phyloP scores from a whole-genome alignment of 73 alveolate species.

The Paramecium octaurelia region DNA sequence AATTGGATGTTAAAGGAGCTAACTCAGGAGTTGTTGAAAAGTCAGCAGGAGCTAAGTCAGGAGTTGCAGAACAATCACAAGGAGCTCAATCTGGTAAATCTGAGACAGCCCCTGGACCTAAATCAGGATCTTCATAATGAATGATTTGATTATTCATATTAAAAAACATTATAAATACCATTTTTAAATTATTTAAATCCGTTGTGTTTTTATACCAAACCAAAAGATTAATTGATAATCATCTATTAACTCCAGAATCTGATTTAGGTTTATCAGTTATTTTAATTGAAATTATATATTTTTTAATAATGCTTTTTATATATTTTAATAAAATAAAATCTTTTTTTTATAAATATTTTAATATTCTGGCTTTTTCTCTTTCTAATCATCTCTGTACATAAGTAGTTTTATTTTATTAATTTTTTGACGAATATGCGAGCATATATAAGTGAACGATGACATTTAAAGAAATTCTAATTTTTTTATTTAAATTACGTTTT shows the following conservation, averaged over 20 bases:
- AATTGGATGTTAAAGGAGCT: background rate
- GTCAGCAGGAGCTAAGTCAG: conserved; percentile 26
- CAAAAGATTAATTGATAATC: background rate
- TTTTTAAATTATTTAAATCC: background rate
- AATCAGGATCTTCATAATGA: background rate
- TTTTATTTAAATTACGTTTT: background rate
- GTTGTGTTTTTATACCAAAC: background rate
- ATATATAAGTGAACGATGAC: background rate
- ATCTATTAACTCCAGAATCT: background rate
- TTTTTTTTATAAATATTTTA: background rate
- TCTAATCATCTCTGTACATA: background rate
- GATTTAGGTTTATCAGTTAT: background rate
- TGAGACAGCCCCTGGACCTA: background rate
- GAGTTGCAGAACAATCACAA: background rate
- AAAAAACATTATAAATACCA: background rate
- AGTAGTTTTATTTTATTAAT: background rate
- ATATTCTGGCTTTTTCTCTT: background rate
- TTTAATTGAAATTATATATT: background rate
- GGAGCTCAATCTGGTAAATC: background rate
- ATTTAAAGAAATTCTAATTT: background rate
- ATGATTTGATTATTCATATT: background rate
- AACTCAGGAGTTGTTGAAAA: background rate
- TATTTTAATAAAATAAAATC: background rate
- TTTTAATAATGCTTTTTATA: background rate
- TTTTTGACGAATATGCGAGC: background rate